Base-by-base conservation (phyloP, 441 rosid genomes). In the Gossypium schwendimanii region DNA sequence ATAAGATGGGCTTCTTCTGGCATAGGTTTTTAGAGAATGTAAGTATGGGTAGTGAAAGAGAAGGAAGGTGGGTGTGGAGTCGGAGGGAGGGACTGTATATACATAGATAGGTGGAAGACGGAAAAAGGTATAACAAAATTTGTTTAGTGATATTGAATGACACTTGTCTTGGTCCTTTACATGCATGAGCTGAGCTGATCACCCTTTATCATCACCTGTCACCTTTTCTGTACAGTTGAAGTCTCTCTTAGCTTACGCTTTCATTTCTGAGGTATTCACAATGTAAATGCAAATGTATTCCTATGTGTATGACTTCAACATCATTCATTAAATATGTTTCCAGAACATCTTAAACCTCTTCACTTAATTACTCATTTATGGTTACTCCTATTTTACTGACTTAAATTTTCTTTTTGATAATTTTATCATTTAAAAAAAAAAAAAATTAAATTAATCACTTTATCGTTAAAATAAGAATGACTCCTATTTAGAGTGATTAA, bases 151-250 rank as follows among this genome's bases (percentile, higher is more conserved):
- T 10, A 31, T n/a, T 26, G 20, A 15, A 8, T 49, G 82, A 73
- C 82, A 73, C 73, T 70, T 67, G 78, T 23, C 76, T 64, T 71
- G 45, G 54, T 53, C 3, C 2, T 62, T 39, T 67, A 36, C 77
- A 72, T 72, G 79, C 78, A 73, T 75, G 50, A 50, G 39, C 3
- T 70, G 41, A 50, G 39, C 3, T 15, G 49, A 17, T 21, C 69
- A 11, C 10, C 44, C 21, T 49, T 45, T 31, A 31, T 31, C 15
- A 59, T 64, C 71, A 23, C 24, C 53, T 63, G 70, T 63, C 76
- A 36, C n/a, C 53, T 62, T 60, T 18, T 26, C 14, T 18, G 33
- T 31, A 31, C 8, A 31, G 36, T 55, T 12, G 58, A 24, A 31
- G 59, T 11, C 20, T 6, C 59, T 44, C 76, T 31, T 41, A 18